Base-by-base conservation (phyloP, 345 rosid genomes). In the Dipteronia dyeriana region DNA sequence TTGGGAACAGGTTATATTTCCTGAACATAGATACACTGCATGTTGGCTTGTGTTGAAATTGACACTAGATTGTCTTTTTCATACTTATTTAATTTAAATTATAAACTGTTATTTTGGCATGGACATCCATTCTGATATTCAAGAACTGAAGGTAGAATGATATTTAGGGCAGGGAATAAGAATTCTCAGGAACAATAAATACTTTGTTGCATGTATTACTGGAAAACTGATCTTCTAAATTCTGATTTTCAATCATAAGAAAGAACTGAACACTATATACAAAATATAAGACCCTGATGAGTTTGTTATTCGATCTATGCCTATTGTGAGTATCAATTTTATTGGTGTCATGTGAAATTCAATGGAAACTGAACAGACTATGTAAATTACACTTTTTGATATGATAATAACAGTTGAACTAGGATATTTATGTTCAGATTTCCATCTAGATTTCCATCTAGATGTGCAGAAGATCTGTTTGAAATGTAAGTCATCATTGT, bases 1-100 rank as follows among this genome's bases (percentile, higher is more conserved):
- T 97, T 84, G 99, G 98, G 38, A 97, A 97, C 94, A 94, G 99
- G 98, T 97, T 54, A 84, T 53, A 65, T 78, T 62, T 71, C 34
- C 77, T 79, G 38, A 75, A 34, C n/a, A 23, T 43, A 66, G 66
- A 70, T 1, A 43, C 23, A 43, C 45, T 25, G 9, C 59, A 61
- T 74, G 77, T 69, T 69, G 34, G 45, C 63, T 74, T 66, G 57
- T 72, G 73, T 66, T 62, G 51, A 59, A 41, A 2, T 71, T 61
- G 77, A 61, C 54, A 75, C 64, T 34, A n/a, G 70, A 10, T 47
- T 3, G 38, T 26, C 5, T 74, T 17, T 66, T 7, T 74, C n/a
- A 25, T 75, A 31, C 9, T 31, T 75, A 5, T 16, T 5, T 43
- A 11, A 41, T 62, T 41, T 74, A 63, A 10, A 17, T 62, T 63